Evolutionary conservation across 176 grass and related monocot genomes (phyloP).

Genomic region (Coix lacrymajobi): DNA sequence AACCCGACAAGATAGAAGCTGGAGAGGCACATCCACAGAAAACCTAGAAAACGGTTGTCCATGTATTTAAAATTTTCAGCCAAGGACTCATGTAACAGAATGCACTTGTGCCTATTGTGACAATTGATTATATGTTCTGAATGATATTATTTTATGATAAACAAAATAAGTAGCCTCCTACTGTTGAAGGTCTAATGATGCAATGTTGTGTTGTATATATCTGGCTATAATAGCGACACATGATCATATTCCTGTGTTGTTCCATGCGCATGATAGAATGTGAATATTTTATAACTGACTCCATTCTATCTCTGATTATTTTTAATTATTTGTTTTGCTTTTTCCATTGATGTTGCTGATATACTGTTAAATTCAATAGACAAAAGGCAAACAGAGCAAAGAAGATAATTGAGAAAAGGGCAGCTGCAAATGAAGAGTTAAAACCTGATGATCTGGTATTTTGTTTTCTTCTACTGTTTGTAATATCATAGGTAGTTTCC

Average conservation of each 20-base stretch:
- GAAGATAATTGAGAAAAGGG: constrained; percentile 67
- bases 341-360: neutral
- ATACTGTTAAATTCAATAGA: constrained; percentile 26
- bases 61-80: neutral
- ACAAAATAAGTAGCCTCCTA: neutral
- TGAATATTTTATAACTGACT: neutral
- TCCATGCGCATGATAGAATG: neutral
- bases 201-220: neutral
- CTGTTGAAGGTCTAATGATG: neutral
- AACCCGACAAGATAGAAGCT: neutral
- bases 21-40: neutral
- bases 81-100: neutral
- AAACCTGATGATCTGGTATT: constrained; percentile 49
- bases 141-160: neutral
- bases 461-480: constrained; percentile 6
- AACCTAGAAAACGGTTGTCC: neutral
- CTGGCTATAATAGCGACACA: neutral
- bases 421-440: constrained; percentile 59
- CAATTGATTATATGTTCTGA: neutral
- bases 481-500: constrained; percentile 16
- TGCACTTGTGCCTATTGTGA: neutral
- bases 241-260: neutral
- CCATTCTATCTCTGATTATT: neutral
- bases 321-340: neutral
- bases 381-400: constrained; percentile 80